Conservation (phyloP, 805 yeast species). For the Blastobotrys chiropterorum region DNA sequence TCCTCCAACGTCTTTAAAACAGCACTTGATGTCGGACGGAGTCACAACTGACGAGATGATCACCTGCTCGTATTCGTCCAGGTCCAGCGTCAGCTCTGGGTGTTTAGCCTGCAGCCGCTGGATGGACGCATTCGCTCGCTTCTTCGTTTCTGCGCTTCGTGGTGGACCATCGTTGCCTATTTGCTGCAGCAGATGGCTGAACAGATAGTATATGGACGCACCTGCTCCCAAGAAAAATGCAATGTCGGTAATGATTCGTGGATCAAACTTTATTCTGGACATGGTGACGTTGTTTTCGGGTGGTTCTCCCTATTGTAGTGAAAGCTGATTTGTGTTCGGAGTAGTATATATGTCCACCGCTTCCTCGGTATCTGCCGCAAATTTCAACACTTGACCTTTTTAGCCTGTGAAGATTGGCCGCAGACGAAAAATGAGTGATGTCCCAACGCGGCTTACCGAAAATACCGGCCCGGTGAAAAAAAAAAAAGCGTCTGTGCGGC, state of each 20-base stretch:
- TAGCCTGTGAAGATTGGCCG: background rate
- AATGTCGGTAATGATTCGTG: slow-evolving; percentile 36
- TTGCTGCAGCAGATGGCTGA: slow-evolving; percentile 40
- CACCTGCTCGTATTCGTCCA: slow-evolving; percentile 71
- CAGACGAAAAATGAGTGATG: background rate
- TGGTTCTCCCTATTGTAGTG: background rate
- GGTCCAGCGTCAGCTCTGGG: slow-evolving; percentile 49
- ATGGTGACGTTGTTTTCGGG: background rate
- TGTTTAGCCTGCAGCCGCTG: slow-evolving; percentile 51
- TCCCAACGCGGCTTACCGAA: background rate
- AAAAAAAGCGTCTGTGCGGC: too few species aligned
- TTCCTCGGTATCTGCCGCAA: background rate
- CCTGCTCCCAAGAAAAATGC: slow-evolving; percentile 57
- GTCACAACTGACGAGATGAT: slow-evolving; percentile 72
- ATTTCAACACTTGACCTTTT: background rate
- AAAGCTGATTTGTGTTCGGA: too few species aligned
- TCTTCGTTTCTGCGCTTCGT: slow-evolving; percentile 54
- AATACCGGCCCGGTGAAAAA: too few species aligned
- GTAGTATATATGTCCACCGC: background rate
- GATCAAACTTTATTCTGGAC: slow-evolving; percentile 15
- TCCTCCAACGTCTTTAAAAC: slow-evolving; percentile 86
- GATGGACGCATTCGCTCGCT: slow-evolving; percentile 50
- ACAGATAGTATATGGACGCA: slow-evolving; percentile 59
- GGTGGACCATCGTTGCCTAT: slow-evolving; percentile 36
- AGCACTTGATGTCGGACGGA: slow-evolving; percentile 73